A percentile compares a stretch with the other conserved stretches of the same genome.
phyloP scores from a whole-genome alignment of 345 rosid genomes.

The Eucalyptus polybractea region DNA sequence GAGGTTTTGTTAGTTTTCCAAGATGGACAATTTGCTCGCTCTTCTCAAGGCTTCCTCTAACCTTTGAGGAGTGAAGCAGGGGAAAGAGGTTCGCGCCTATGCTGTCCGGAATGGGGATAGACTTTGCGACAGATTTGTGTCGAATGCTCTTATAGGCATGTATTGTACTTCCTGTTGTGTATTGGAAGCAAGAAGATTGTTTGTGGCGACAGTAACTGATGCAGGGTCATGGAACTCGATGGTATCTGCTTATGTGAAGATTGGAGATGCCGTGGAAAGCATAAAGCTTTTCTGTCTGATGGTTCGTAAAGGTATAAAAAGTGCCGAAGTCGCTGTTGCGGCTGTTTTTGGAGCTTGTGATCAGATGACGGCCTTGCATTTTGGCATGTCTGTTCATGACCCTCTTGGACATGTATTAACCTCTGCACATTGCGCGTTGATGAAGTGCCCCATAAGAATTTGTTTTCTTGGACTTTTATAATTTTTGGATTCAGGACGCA shows the following conservation, averaged over 20 bases:
- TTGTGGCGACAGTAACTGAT: conserved; percentile 1
- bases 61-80: background rate
- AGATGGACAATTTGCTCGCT: conserved; percentile 1
- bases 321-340: conserved; percentile 4
- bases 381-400: conserved; percentile 15
- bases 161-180: conserved; percentile 1
- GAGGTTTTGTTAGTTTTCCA: background rate
- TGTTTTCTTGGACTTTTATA: conserved; percentile 8
- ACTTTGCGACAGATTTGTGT: background rate
- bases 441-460: conserved; percentile 1
- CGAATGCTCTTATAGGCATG: conserved; percentile 9
- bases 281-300: conserved; percentile 6
- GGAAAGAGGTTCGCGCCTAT: conserved; percentile 1
- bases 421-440: background rate
- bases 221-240: conserved; percentile 11
- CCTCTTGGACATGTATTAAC: conserved; percentile 5
- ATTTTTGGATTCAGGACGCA: conserved; percentile 9
- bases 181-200: conserved; percentile 1
- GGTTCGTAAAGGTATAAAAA: conserved; percentile 3
- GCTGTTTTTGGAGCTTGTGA: conserved; percentile 10
- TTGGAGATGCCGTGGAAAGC: conserved; percentile 6
- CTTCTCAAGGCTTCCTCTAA: background rate
- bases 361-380: conserved; percentile 10
- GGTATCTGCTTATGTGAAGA: conserved; percentile 4
- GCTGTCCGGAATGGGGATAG: background rate